Conservation (phyloP, 78 protist genomes). For the Protostelium mycophagum region DNA sequence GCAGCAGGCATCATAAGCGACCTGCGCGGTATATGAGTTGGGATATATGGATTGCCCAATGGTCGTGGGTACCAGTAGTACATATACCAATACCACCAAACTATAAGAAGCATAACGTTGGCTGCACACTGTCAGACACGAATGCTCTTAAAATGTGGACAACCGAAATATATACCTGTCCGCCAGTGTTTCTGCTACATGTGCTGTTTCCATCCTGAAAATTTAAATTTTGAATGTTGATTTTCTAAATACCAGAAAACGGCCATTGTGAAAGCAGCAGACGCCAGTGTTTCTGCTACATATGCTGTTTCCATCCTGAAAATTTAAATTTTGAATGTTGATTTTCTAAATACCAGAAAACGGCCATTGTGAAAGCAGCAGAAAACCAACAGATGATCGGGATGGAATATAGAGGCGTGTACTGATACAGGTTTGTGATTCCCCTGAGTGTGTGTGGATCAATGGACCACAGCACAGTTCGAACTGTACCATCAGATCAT, state of each 20-base stretch:
- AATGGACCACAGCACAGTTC: background rate
- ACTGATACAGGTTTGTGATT: background rate
- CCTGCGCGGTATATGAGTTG: background rate
- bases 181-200: background rate
- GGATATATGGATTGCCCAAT: background rate
- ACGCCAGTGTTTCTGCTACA: too few relatives aligned
- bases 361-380: background rate
- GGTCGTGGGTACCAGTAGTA: background rate
- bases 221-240: background rate
- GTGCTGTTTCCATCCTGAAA: background rate
- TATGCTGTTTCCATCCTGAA: background rate
- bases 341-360: background rate
- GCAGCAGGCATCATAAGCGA: background rate
- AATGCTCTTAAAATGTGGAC: too few relatives aligned
- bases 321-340: background rate
- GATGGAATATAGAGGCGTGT: background rate
- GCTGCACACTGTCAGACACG: background rate
- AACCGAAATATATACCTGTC: too few relatives aligned
- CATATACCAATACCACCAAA: background rate
- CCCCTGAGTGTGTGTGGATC: background rate
- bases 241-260: background rate
- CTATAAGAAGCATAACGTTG: background rate
- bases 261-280: background rate
- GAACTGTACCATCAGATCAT: background rate
- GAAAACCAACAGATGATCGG: background rate